Evolutionary conservation across 108 stramenopile genomes (phyloP).

Genomic region (Nitzschia sp.): DNA sequence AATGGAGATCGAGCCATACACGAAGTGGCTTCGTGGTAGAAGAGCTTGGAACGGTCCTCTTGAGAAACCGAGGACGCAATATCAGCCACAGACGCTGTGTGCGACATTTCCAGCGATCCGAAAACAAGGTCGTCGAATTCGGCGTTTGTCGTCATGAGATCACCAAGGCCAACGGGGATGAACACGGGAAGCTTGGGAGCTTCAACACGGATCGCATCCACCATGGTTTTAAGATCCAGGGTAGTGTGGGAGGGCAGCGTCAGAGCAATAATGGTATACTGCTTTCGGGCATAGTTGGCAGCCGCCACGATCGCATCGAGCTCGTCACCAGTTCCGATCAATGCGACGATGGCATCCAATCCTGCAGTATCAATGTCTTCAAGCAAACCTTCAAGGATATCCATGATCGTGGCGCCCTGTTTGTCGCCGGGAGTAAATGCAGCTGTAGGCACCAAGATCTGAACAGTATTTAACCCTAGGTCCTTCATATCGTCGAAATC

Average conservation of each 20-base stretch:
- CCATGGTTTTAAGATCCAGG: background rate
- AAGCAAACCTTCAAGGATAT: constrained; percentile 18
- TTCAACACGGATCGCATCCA: constrained; percentile 25
- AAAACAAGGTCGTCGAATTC: constrained; percentile 42
- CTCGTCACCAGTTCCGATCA: constrained; percentile 40
- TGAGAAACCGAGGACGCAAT: constrained; percentile 57
- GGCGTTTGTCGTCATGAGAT: constrained; percentile 28
- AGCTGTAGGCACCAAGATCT: constrained; percentile 55
- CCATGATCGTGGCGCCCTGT: background rate
- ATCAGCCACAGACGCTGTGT: constrained; percentile 54
- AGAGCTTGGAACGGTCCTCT: constrained; percentile 75
- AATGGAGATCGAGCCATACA: constrained; percentile 72
- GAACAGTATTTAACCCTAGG: constrained; percentile 71
- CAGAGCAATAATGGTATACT: constrained; percentile 40
- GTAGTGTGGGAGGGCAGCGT: constrained; percentile 41
- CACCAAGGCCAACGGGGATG: constrained; percentile 49
- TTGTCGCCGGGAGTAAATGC: constrained; percentile 30
- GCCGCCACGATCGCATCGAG: constrained; percentile 43
- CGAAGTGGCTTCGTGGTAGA: constrained; percentile 67
- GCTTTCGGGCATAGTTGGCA: constrained; percentile 39
- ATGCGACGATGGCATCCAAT: constrained; percentile 43
- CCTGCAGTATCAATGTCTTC: constrained; percentile 31
- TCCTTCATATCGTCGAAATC: constrained; percentile 68
- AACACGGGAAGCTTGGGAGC: constrained; percentile 34
- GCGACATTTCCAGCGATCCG: constrained; percentile 48